Base-by-base conservation (phyloP, 306 rosid genomes). In the Cicer arietinum region DNA sequence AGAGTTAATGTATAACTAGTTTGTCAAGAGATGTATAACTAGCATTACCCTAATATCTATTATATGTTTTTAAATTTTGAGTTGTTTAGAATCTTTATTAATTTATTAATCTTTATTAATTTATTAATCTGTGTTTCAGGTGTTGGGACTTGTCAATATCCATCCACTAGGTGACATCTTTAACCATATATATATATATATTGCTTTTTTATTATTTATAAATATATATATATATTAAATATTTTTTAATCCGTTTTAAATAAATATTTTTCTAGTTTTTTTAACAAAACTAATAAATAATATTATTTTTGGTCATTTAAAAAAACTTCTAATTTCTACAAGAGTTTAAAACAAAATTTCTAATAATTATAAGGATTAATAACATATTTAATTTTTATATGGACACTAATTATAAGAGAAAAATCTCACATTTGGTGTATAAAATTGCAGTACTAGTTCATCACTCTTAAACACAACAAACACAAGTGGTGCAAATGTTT, bases 401-500 rank as follows among this genome's bases (percentile, higher is more conserved):
- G 37, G 37, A 30, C 37, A 30, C 5, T 30, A 3, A 30, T 4
- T 74, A 6, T 46, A 52, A 48, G n/a, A 54, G 12, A 79, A 45
- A 73, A 50, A 40, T 77, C 59, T 74, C 13, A 81, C 17, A 10
- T 17, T 17, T 60, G 56, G 37, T 52, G 41, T 14, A 25, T 69
- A 41, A 74, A 39, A n/a, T 82, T 87, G 85, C 92, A 91, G 97
- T 58, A 89, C 89, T 14, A 91, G 85, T 75, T 84, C 94, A 73
- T 84, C 97, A 61, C 70, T 89, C 7, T 77, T 91, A 17, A 89
- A 91, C 86, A 89, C 90, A 76, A 91, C 94, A 66, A 91, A 78
- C 84, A 83, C 97, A 44, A 89, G 85, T 20, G 97, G 97, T 30
- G 86, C 97, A 64, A 89, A 87, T 54, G 89, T 91, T 56, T 89